Percentiles rank a stretch among this genome's conserved stretches.
Conservation (phyloP, 2,329 filamentous ascomycete species). For the Paraconiothyrium sp. region DNA sequence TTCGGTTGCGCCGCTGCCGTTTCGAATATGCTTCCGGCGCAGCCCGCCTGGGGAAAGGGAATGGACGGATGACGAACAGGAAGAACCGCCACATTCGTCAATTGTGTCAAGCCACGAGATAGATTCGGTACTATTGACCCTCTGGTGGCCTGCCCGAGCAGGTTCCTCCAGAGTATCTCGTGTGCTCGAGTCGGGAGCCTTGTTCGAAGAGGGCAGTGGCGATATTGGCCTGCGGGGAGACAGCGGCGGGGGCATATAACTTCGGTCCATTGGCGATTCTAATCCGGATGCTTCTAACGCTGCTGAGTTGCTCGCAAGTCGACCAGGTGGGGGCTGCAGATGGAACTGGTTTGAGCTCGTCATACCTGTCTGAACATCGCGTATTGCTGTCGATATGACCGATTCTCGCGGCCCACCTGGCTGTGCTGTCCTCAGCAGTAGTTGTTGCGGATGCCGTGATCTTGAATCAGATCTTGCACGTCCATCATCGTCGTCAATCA, state of each 20-base stretch:
- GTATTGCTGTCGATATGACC: conserved; percentile 53
- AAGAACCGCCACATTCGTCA: conserved; percentile 86
- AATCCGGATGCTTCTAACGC: conserved; percentile 29
- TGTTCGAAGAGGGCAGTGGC: conserved; percentile 35
- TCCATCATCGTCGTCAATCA: conserved; percentile 37
- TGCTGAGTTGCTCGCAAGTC: conserved; percentile 29
- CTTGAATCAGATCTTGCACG: conserved; percentile 30
- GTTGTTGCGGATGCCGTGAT: conserved; percentile 31
- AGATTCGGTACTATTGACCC: conserved; percentile 77
- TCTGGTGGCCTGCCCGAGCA: conserved; percentile 36
- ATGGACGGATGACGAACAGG: conserved; percentile 76
- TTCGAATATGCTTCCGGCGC: conserved; percentile 74
- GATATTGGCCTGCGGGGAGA: conserved; percentile 71
- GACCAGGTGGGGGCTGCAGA: conserved; percentile 47
- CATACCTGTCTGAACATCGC: conserved; percentile 51
- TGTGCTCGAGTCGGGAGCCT: conserved; percentile 31
- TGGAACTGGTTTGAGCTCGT: conserved; percentile 39
- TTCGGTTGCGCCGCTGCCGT: conserved; percentile 76
- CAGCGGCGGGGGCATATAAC: conserved; percentile 75
- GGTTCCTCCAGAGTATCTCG: conserved; percentile 31
- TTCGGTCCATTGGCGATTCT: conserved; percentile 63
- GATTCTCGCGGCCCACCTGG: conserved; percentile 45
- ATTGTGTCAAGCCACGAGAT: conserved; percentile 96
- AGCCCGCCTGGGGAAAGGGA: conserved; percentile 79
- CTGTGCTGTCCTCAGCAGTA: conserved; percentile 47